A percentile compares a stretch with the other conserved stretches of the same genome.
These are phyloP conservation scores for Xylaria sp. DNA, from an alignment of 2,329 filamentous ascomycete species.

Conservation along the genomic window DNA sequence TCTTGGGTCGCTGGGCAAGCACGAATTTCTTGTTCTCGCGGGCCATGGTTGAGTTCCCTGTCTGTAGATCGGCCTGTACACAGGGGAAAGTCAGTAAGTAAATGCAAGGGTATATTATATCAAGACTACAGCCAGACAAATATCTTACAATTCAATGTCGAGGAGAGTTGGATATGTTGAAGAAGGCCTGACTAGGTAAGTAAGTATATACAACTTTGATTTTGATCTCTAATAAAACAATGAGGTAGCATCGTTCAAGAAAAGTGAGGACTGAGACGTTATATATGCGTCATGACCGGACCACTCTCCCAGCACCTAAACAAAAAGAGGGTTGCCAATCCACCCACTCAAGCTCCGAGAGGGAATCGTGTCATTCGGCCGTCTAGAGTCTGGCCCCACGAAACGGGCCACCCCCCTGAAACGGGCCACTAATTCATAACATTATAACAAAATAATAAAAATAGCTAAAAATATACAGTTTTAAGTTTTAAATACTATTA, in stretches of 20 bases:
- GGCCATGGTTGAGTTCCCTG: constrained; percentile 47
- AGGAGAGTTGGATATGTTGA: no score
- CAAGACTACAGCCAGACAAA: background rate
- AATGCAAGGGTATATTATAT: no score
- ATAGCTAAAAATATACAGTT: no score
- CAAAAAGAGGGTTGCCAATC: background rate
- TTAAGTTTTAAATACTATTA: no score
- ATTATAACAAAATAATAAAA: no score
- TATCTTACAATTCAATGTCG: background rate
- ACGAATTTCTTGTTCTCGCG: constrained; percentile 57
- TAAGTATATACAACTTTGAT: background rate
- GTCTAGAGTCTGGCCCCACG: no score
- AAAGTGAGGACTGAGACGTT: constrained; percentile 4
- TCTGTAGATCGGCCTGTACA: background rate
- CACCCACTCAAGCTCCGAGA: background rate
- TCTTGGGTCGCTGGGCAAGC: constrained; percentile 68
- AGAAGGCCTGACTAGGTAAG: background rate
- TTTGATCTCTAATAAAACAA: background rate
- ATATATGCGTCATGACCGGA: constrained; percentile 28
- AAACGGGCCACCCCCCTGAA: no score
- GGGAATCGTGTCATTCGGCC: no score
- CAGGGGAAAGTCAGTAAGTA: background rate
- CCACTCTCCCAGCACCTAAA: no score
- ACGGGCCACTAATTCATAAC: no score
- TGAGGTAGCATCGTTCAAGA: background rate